Evolutionary conservation across 192 early-diverging fungal species (phyloP).

Genomic region (Backusella liffmaniae): DNA sequence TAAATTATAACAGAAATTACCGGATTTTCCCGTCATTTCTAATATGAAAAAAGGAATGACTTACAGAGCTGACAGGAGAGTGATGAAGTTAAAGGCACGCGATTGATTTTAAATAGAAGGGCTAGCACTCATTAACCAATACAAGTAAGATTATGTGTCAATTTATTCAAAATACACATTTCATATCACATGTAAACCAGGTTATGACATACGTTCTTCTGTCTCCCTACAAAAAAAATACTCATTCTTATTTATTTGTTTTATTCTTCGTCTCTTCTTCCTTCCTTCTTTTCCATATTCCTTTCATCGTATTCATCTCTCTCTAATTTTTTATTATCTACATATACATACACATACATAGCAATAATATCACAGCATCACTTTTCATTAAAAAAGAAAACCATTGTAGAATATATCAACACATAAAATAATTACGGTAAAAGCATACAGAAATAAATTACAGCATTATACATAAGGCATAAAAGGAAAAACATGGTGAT

Average conservation of each 20-base stretch:
- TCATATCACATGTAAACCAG: background rate
- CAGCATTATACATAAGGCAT: background rate
- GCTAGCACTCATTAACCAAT: background rate
- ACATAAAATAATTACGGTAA: background rate
- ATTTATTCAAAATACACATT: slow-evolving; percentile 6
- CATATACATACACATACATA: background rate
- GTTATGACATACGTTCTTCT: background rate
- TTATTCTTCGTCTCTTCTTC: background rate
- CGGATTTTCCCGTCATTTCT: background rate
- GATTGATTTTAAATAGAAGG: slow-evolving; percentile 8
- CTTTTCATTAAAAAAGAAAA: background rate
- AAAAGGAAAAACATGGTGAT: slow-evolving; percentile 9
- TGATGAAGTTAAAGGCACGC: background rate
- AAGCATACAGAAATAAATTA: background rate
- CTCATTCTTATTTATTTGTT: background rate
- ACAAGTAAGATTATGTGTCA: background rate
- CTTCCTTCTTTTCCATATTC: background rate
- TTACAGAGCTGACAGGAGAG: background rate
- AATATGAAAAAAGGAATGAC: background rate
- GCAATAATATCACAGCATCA: background rate
- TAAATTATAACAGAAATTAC: slow-evolving; percentile 3
- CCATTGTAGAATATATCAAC: background rate
- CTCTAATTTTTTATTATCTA: background rate
- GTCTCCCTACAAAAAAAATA: background rate
- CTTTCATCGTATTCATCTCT: background rate